A percentile compares a stretch with the other conserved stretches of the same genome.
Evolutionary conservation across 2,329 filamentous ascomycete genomes (phyloP).

Genomic region (Raffaelea ambrosiae): DNA sequence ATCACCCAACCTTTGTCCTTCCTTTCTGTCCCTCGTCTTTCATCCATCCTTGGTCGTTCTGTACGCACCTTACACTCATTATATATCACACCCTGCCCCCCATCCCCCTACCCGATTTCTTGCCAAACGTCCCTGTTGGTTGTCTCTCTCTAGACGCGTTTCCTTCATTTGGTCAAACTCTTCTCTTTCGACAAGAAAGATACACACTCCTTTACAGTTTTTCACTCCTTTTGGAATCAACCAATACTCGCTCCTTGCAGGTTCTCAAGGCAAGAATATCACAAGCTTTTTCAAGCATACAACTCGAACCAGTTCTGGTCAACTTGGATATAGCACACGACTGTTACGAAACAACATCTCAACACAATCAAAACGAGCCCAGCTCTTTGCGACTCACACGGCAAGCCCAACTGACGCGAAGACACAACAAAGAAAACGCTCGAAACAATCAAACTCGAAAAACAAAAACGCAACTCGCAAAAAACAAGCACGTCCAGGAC

Average conservation of each 20-base stretch:
- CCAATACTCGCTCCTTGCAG: slow-evolving; percentile 6
- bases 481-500: not conserved
- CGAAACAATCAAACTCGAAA: slow-evolving; percentile 1
- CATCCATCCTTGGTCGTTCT: not conserved
- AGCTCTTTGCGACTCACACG: no score
- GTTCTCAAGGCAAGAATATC: slow-evolving; percentile 2
- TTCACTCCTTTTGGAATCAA: slow-evolving; percentile 6
- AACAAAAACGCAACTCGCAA: not conserved
- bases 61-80: slow-evolving; percentile 8
- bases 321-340: slow-evolving; percentile 12
- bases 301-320: slow-evolving; percentile 11
- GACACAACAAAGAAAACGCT: no score
- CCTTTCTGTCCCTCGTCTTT: not conserved
- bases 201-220: slow-evolving; percentile 4
- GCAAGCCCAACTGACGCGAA: no score
- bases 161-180: slow-evolving; percentile 1
- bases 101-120: not conserved
- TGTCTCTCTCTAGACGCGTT: not conserved
- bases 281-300: not conserved
- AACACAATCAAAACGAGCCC: no score
- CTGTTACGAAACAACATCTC: not conserved
- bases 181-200: not conserved
- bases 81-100: slow-evolving; percentile 3
- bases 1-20: slow-evolving; percentile 3
- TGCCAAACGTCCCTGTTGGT: not conserved